phyloP scores from a whole-genome alignment of 139 green algal species.

The Picochlorum sp. region DNA sequence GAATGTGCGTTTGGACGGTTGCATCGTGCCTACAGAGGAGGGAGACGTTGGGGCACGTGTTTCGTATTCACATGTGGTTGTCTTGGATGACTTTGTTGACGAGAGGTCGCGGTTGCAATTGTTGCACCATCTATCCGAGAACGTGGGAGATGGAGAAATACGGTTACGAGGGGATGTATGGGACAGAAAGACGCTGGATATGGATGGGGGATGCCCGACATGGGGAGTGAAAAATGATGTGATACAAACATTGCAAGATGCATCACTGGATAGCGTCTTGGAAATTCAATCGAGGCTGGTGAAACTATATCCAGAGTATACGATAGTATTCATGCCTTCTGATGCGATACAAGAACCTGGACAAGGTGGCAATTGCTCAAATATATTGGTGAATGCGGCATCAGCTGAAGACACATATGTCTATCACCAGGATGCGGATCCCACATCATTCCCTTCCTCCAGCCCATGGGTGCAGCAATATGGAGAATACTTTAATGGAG shows the following conservation, averaged over 20 bases:
- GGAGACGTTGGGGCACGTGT: conserved; percentile 20
- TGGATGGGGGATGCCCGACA: conserved; percentile 26
- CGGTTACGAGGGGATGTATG: conserved; percentile 37
- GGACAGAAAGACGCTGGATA: conserved; percentile 54
- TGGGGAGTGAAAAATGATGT: conserved; percentile 51
- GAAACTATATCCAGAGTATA: conserved; percentile 58
- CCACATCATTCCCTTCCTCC: conserved; percentile 41
- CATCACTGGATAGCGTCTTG: conserved; percentile 32
- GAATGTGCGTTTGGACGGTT: conserved; percentile 55
- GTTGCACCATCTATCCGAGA: conserved; percentile 24
- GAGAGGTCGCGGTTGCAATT: conserved; percentile 31
- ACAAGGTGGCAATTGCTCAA: conserved; percentile 43
- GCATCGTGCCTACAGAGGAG: conserved; percentile 48
- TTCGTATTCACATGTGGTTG: conserved; percentile 44
- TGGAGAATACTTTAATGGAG: conserved; percentile 73
- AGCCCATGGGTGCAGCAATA: conserved; percentile 30
- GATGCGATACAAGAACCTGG: conserved; percentile 45
- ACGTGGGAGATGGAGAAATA: background rate
- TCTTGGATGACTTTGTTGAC: conserved; percentile 55
- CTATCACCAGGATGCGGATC: conserved; percentile 83
- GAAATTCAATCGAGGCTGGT: conserved; percentile 64
- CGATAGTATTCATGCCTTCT: conserved; percentile 67
- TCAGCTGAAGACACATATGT: conserved; percentile 55
- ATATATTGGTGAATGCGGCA: conserved; percentile 77
- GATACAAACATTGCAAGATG: conserved; percentile 33